These are phyloP conservation scores for Diplogelasinospora grovesii DNA, from an alignment of 495 filamentous ascomycete species.

Conservation along the genomic window DNA sequence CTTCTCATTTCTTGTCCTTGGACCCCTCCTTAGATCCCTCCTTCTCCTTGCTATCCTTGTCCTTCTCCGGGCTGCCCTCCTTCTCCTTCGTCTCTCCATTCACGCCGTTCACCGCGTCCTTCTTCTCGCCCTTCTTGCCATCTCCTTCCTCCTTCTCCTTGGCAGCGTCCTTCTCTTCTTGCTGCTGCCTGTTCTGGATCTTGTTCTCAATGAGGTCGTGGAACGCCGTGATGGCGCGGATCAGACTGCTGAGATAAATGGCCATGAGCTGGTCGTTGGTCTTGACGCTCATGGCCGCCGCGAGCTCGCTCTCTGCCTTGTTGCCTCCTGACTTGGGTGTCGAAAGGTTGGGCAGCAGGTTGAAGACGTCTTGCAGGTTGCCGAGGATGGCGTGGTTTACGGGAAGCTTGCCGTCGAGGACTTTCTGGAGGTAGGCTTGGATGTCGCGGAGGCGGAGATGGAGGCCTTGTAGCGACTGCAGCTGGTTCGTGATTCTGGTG, in stretches of 20 bases:
- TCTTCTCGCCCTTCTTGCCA: conserved; percentile 52
- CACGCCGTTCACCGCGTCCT: conserved; percentile 49
- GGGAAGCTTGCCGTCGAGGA: conserved; percentile 82
- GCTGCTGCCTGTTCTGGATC: conserved; percentile 96
- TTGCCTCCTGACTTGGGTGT: conserved; percentile 52
- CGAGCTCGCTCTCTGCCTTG: conserved; percentile 65
- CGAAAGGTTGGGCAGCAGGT: conserved; percentile 91
- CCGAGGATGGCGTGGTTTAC: conserved; percentile 97
- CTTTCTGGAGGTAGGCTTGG: conserved; percentile 90
- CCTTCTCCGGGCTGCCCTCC: conserved; percentile 40
- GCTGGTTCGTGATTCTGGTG: conserved; percentile 93
- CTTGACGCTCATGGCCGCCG: conserved; percentile 94
- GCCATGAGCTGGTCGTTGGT: conserved; percentile 98
- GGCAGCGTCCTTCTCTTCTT: conserved; percentile 83
- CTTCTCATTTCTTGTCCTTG: conserved; percentile 34
- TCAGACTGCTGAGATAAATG: conserved; percentile 93
- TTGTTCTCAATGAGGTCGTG: conserved; percentile 99
- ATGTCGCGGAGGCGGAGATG: conserved; percentile 95
- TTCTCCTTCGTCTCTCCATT: conserved; percentile 55
- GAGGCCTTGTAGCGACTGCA: conserved; percentile 93
- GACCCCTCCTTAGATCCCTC: conserved; percentile 21
- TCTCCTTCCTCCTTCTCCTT: conserved; percentile 51
- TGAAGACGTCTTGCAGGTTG: conserved; percentile 98
- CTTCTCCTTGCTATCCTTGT: conserved; percentile 27
- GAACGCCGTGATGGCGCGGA: conserved; percentile 96